phyloP scores from a whole-genome alignment of 768 basidiomycete species.

The Piloderma croceum region DNA sequence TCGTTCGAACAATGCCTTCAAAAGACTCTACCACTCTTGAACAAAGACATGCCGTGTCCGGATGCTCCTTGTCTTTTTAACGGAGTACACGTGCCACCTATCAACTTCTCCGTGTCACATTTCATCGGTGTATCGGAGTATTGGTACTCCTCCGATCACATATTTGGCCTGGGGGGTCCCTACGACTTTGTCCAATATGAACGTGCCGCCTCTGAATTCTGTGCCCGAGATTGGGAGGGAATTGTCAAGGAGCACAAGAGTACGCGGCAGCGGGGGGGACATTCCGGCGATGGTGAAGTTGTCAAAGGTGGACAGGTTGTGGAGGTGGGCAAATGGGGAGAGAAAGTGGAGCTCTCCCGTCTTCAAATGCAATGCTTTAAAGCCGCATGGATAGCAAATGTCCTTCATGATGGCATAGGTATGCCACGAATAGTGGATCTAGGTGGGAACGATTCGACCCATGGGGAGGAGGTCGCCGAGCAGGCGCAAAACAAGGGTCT shows the following conservation, averaged over 20 bases:
- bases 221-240: constrained; percentile 69
- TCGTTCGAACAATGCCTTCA: constrained; percentile 82
- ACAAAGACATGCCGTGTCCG: constrained; percentile 78
- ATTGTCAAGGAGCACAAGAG: constrained; percentile 62
- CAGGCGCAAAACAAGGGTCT: constrained; percentile 83
- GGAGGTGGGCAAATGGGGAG: constrained; percentile 63
- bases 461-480: constrained; percentile 62
- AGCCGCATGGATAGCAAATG: constrained; percentile 95
- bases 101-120: constrained; percentile 87
- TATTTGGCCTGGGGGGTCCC: constrained; percentile 89
- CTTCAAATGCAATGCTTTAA: constrained; percentile 99
- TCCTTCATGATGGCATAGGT: constrained; percentile 93
- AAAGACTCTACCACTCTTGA: constrained; percentile 70
- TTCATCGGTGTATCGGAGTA: constrained; percentile 99
- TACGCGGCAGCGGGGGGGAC: constrained; percentile 40
- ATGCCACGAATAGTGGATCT: constrained; percentile 87
- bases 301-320: constrained; percentile 54
- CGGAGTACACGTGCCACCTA: constrained; percentile 87
- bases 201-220: constrained; percentile 84
- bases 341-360: constrained; percentile 73
- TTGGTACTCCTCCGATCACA: constrained; percentile 98
- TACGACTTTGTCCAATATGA: constrained; percentile 98
- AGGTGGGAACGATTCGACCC: constrained; percentile 69
- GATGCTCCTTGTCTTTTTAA: constrained; percentile 89
- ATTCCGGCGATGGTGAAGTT: constrained; percentile 61